These are phyloP conservation scores for Russula ochroleuca DNA, from an alignment of 768 basidiomycete species.

Conservation along the genomic window DNA sequence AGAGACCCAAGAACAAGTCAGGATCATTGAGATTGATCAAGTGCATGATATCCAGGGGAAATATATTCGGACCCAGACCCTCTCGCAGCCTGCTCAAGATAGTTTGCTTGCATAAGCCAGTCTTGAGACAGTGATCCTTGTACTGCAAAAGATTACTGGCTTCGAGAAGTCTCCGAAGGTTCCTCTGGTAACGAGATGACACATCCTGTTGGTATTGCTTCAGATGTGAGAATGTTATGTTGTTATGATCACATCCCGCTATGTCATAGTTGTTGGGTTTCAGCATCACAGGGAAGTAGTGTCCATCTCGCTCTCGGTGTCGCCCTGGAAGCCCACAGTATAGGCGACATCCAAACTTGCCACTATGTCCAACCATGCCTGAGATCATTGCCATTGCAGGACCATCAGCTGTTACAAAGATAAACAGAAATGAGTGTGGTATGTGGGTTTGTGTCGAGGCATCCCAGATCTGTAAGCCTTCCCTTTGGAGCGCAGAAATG, in stretches of 20 bases:
- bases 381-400: background rate
- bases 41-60: background rate
- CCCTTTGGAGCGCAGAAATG: background rate
- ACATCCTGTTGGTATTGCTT: accelerated
- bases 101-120: background rate
- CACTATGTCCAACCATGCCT: background rate
- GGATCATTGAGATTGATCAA: background rate
- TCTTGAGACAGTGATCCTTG: background rate
- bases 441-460: background rate
- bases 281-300: background rate
- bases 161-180: background rate
- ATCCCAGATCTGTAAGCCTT: background rate
- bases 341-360: background rate
- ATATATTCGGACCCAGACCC: background rate
- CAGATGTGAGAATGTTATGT: background rate
- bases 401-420: background rate
- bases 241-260: background rate
- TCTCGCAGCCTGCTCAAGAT: background rate
- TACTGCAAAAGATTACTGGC: background rate
- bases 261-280: background rate
- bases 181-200: background rate
- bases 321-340: background rate
- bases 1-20: background rate
- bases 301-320: background rate
- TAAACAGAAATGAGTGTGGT: background rate